phyloP scores from a whole-genome alignment of 805 yeast species.

The Pichia insulana region DNA sequence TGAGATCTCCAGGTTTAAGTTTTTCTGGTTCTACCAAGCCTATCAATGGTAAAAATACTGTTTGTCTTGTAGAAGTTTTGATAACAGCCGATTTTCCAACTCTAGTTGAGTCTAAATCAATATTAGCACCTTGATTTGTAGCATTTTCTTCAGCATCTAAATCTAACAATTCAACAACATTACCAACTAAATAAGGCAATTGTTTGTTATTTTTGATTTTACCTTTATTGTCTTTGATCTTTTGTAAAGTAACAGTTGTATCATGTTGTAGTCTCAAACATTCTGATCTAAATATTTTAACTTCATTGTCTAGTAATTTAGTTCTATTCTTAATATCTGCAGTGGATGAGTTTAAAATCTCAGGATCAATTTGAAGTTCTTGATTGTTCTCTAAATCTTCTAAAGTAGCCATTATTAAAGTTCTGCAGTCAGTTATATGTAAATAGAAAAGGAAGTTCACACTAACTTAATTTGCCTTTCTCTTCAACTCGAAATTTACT shows the following conservation, averaged over 20 bases:
- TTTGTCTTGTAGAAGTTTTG: constrained; percentile 95
- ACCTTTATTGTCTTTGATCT: constrained; percentile 92
- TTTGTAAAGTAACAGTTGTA: constrained; percentile 83
- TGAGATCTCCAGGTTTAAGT: constrained; percentile 95
- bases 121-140: constrained; percentile 86
- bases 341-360: constrained; percentile 68
- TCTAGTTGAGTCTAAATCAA: constrained; percentile 84
- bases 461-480: not conserved
- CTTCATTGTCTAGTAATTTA: constrained; percentile 85
- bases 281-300: constrained; percentile 90
- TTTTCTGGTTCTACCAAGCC: constrained; percentile 88
- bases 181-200: constrained; percentile 92
- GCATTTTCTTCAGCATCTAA: constrained; percentile 79
- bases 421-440: not conserved
- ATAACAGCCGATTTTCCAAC: constrained; percentile 97
- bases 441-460: not conserved
- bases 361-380: constrained; percentile 67
- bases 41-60: constrained; percentile 90
- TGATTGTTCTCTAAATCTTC: constrained; percentile 64
- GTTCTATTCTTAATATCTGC: constrained; percentile 80
- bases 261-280: constrained; percentile 86
- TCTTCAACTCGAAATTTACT: not conserved
- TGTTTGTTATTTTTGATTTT: constrained; percentile 93
- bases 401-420: constrained; percentile 58
- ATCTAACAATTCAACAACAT: constrained; percentile 89